Percentiles rank a stretch among this genome's conserved stretches.
Evolutionary conservation across 83 land plant genomes (phyloP).

Genomic region (Thuja plicata): DNA sequence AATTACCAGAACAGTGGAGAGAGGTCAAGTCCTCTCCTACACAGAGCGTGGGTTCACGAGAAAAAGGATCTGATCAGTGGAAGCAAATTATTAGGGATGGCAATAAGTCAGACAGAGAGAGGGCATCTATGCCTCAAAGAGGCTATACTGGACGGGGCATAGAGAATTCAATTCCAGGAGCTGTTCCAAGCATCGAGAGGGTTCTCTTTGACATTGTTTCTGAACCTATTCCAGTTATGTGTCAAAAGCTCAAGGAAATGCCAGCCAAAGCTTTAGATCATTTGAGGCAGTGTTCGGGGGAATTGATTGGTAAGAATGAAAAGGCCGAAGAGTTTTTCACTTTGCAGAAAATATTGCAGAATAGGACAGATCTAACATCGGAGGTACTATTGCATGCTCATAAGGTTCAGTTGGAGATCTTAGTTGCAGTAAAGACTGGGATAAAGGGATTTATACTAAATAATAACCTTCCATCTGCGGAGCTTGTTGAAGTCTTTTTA

Average conservation of each 20-base stretch:
- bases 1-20: conserved; percentile 26
- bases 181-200: conserved; percentile 22
- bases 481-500: conserved; percentile 63
- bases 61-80: conserved; percentile 33
- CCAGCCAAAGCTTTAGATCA: conserved; percentile 51
- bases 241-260: conserved; percentile 64
- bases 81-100: conserved; percentile 27
- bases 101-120: conserved; percentile 29
- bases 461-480: conserved; percentile 23
- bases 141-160: conserved; percentile 8
- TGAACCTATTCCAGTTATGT: conserved; percentile 58
- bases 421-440: conserved; percentile 88
- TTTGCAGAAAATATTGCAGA: conserved; percentile 58
- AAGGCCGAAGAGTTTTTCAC: conserved; percentile 40
- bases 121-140: conserved; percentile 29
- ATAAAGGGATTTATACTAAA: conserved; percentile 53
- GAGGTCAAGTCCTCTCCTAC: conserved; percentile 41
- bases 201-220: conserved; percentile 55
- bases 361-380: conserved; percentile 59
- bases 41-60: conserved; percentile 44
- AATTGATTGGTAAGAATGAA: conserved; percentile 49
- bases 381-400: conserved; percentile 56
- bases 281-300: conserved; percentile 48
- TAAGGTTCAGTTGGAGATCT: conserved; percentile 71
- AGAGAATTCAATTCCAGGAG: conserved; percentile 16